Percentiles rank a stretch among this genome's conserved stretches.
Conservation (phyloP, 345 rosid species). For the Sisymbrium altissimum region DNA sequence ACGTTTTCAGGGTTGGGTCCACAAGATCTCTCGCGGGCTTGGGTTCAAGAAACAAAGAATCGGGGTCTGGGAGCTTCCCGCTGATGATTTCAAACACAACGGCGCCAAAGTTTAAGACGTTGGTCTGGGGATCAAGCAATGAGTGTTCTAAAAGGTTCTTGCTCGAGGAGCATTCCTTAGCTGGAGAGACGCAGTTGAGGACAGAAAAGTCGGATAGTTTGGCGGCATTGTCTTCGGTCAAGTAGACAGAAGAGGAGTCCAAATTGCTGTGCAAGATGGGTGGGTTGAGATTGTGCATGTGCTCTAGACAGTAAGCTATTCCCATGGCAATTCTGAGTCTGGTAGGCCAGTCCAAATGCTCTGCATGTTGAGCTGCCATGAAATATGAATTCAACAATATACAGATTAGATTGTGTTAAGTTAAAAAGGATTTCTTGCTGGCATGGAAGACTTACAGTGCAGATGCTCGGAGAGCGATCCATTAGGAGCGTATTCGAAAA, state of each 20-base stretch:
- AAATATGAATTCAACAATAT: background rate
- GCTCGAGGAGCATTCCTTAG: constrained; percentile 42
- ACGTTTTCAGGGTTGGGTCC: constrained; percentile 64
- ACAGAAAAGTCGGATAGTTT: constrained; percentile 78
- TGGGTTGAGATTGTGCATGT: constrained; percentile 83
- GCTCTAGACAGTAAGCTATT: constrained; percentile 83
- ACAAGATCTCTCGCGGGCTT: constrained; percentile 46
- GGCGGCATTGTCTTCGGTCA: constrained; percentile 92
- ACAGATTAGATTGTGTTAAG: background rate
- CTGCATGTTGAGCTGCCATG: constrained; percentile 67
- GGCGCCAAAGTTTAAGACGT: constrained; percentile 66
- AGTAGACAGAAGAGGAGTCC: constrained; percentile 65
- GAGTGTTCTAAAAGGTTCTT: constrained; percentile 45
- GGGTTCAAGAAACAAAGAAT: constrained; percentile 39
- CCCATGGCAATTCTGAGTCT: constrained; percentile 84
- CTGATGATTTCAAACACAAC: constrained; percentile 73
- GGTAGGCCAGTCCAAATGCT: constrained; percentile 86
- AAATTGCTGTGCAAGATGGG: constrained; percentile 57
- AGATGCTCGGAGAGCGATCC: constrained; percentile 95
- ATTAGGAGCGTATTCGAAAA: constrained; percentile 95
- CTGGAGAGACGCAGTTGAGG: constrained; percentile 44
- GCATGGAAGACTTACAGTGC: constrained; percentile 55
- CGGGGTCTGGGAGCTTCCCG: constrained; percentile 59
- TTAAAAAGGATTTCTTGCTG: background rate
- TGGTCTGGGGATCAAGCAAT: constrained; percentile 41